Evolutionary conservation across 306 rosid genomes (phyloP), one percentile per base, ranked within the genome.

Genomic region (Quercus berberidifolia): DNA sequence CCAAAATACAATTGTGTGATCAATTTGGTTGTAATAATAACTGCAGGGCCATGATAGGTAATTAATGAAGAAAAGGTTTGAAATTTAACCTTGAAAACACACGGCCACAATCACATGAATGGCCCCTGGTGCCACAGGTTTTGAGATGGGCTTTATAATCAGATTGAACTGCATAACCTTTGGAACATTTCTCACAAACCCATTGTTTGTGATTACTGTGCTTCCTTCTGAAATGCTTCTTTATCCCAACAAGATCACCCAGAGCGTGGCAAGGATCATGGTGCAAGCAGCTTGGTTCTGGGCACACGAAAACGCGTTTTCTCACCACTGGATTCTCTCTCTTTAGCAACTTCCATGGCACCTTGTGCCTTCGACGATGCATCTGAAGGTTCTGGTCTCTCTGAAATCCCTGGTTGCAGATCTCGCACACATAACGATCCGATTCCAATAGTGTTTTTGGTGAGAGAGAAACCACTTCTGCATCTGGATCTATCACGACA

Each of bases 321-420:
- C 87, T 86, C 81, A 88, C 97, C 56, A 89, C 88, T 51, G 97
- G 94, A 12, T 86, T 91, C 83, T 96, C 99, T 31, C 99, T 85
- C 90, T 96, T 96, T 68, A 96, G 31, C n/a, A 96, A 85, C 85
- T 96, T 96, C 99, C 99, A 96, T 0, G 99, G 98, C 55, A 96
- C 99, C 84, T 96, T 96, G 85, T 96, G 99, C 54, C 99, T 69
- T 46, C 99, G 77, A 77, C 99, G 78, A 76, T 96, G 99, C 99
- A 96, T 96, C 97, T 96, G 99, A 4, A 96, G 91, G 87, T 96
- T 96, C 85, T 96, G 99, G 89, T 96, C 99, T 81, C 99, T 85
- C 84, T 96, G 99, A 86, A 96, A 96, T 31, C 99, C 99, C 76
- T 96, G 99, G 89, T 93, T 93, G 84, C 99, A 96, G 93, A 95